phyloP scores from a whole-genome alignment of 2,329 filamentous ascomycete species.

The Talaromyces funiculosus region DNA sequence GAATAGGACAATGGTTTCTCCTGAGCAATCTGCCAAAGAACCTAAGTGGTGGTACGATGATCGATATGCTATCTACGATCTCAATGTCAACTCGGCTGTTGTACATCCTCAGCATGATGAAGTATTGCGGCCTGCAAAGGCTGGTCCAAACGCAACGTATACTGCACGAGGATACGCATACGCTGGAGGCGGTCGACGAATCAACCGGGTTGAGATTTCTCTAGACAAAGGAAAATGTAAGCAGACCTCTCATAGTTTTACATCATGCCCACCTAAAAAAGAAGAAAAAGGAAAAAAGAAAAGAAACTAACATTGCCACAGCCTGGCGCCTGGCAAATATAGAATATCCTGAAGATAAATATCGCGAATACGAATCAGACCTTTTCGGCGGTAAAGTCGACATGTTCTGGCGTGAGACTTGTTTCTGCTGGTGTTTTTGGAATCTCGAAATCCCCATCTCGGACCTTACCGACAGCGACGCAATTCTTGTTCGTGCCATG shows the following conservation, averaged over 20 bases:
- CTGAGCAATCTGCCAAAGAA: slow-evolving; percentile 66
- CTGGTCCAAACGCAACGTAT: slow-evolving; percentile 48
- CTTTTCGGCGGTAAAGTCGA: slow-evolving; percentile 74
- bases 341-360: slow-evolving; percentile 78
- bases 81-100: slow-evolving; percentile 79
- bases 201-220: slow-evolving; percentile 77
- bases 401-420: slow-evolving; percentile 72
- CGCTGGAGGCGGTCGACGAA: slow-evolving; percentile 73
- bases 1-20: slow-evolving; percentile 65
- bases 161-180: slow-evolving; percentile 78
- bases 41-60: slow-evolving; percentile 81
- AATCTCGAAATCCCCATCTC: slow-evolving; percentile 60
- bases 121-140: slow-evolving; percentile 47
- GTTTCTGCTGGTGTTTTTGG: slow-evolving; percentile 94
- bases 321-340: slow-evolving; percentile 72
- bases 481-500: slow-evolving; percentile 80
- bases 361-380: slow-evolving; percentile 58
- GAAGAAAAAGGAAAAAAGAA: too few species aligned
- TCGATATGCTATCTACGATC: slow-evolving; percentile 85
- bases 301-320: slow-evolving; percentile 9
- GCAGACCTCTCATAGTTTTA: background rate
- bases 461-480: slow-evolving; percentile 59
- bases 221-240: slow-evolving; percentile 68
- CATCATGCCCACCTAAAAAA: background rate
- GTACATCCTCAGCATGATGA: slow-evolving; percentile 77